A percentile compares a stretch with the other conserved stretches of the same genome.
phyloP scores from a whole-genome alignment of 768 basidiomycete genomes.

The Agrocybe chaxingu region DNA sequence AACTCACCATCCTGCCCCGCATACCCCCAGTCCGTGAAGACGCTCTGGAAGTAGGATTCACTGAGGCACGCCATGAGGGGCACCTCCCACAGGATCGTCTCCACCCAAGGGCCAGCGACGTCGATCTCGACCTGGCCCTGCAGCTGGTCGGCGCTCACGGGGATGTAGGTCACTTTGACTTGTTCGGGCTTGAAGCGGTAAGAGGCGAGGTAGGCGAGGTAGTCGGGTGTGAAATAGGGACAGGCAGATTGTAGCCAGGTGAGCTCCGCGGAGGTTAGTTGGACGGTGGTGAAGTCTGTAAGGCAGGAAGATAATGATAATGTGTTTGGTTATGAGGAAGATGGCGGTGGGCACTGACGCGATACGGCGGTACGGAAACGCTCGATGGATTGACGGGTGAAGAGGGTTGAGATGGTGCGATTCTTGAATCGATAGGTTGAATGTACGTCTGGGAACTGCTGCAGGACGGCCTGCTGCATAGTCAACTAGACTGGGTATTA shows the following conservation, averaged over 20 bases:
- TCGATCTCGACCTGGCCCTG: constrained; percentile 72
- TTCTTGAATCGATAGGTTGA: constrained; percentile 82
- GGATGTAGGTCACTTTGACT: constrained; percentile 63
- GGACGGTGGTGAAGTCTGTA: constrained; percentile 66
- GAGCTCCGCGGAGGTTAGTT: constrained; percentile 58
- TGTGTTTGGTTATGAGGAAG: constrained; percentile 1
- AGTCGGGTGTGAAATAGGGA: constrained; percentile 68
- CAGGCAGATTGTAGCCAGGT: constrained; percentile 65
- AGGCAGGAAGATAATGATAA: constrained; percentile 4
- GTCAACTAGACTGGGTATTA: constrained; percentile 54
- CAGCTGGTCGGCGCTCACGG: constrained; percentile 44
- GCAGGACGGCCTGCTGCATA: constrained; percentile 91
- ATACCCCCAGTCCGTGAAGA: constrained; percentile 79
- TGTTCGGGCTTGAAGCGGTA: constrained; percentile 77
- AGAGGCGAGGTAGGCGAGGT: constrained; percentile 71
- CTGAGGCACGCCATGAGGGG: constrained; percentile 91
- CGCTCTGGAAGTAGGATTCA: constrained; percentile 80
- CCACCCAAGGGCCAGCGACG: constrained; percentile 69
- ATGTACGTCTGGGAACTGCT: constrained; percentile 69
- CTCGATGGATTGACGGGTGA: constrained; percentile 65
- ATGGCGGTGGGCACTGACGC: constrained; percentile 35
- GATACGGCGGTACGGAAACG: constrained; percentile 52
- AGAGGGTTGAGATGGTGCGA: constrained; percentile 60
- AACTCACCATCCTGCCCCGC: constrained; percentile 72
- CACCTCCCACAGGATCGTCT: constrained; percentile 94